Percentiles rank a stretch among this genome's conserved stretches.
Conservation (phyloP, 208 protist species). For the Lotmaria passim region DNA sequence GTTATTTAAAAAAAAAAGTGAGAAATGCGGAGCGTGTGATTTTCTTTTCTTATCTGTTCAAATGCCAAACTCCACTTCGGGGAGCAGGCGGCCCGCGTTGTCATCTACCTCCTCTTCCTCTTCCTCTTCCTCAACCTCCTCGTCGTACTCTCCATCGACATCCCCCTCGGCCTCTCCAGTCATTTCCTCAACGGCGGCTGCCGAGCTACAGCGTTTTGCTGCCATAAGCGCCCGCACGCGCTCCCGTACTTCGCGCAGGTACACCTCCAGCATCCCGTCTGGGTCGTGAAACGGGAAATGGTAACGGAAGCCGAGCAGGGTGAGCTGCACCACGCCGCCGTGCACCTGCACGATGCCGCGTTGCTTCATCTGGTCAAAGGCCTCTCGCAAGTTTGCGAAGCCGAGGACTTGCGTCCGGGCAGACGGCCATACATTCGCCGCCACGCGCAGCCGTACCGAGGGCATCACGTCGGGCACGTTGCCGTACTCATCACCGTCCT, state of each 20-base stretch:
- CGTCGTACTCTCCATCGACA: conserved; percentile 18
- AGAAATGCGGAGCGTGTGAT: no score
- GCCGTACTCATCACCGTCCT: conserved; percentile 52
- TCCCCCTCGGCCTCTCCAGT: conserved; percentile 24
- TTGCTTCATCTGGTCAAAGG: conserved; percentile 43
- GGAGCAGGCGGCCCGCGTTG: conserved; percentile 34
- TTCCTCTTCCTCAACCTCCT: conserved; percentile 25
- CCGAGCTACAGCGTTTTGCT: no score
- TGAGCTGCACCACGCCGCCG: conserved; percentile 55
- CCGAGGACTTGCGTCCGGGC: conserved; percentile 30
- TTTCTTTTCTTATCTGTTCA: no score
- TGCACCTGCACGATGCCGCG: conserved; percentile 50
- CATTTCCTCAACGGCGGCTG: no score
- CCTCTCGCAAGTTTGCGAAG: conserved; percentile 53
- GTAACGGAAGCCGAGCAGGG: conserved; percentile 78
- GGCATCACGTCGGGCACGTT: conserved; percentile 59
- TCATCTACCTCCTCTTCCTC: conserved; percentile 17
- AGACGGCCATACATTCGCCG: conserved; percentile 35
- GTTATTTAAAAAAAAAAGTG: no score
- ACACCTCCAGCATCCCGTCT: conserved; percentile 62
- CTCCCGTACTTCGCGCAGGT: conserved; percentile 32
- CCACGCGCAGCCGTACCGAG: conserved; percentile 39
- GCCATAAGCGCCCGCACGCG: conserved; percentile 23
- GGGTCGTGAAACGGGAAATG: conserved; percentile 82
- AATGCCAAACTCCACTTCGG: conserved; percentile 59